Conservation (phyloP, 306 rosid genomes). For the Quercus variabilis region DNA sequence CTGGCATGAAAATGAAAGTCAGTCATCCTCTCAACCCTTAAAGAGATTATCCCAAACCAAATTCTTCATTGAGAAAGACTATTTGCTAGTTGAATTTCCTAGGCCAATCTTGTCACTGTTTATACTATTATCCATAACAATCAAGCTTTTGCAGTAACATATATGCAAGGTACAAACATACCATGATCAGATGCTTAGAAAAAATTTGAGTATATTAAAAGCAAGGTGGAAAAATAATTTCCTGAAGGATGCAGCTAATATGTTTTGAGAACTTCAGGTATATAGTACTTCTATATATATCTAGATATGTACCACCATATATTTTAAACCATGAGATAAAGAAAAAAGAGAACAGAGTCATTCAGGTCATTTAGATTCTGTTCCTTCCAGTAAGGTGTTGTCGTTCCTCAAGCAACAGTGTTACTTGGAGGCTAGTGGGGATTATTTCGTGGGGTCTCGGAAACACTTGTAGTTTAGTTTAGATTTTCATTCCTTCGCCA, state of each 20-base stretch:
- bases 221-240: neutral
- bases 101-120: neutral
- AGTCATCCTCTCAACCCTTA: neutral
- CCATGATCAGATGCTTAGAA: neutral
- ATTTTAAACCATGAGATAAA: neutral
- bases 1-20: neutral
- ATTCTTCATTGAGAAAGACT: neutral
- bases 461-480: no score
- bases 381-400: neutral
- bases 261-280: no score
- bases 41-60: neutral
- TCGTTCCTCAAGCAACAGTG: no score
- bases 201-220: neutral
- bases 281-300: no score
- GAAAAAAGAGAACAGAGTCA: neutral
- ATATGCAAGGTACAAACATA: neutral
- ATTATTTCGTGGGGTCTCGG: no score
- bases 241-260: no score
- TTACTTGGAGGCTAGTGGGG: no score
- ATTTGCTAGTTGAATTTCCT: neutral
- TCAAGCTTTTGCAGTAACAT: neutral
- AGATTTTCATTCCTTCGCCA: no score
- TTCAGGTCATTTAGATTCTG: neutral
- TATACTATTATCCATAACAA: no score
- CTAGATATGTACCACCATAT: no score